Evolutionary conservation across 2,329 filamentous ascomycete genomes (phyloP), one percentile per base, ranked within the genome.

Genomic region (Aspergillus thermomutatus): DNA sequence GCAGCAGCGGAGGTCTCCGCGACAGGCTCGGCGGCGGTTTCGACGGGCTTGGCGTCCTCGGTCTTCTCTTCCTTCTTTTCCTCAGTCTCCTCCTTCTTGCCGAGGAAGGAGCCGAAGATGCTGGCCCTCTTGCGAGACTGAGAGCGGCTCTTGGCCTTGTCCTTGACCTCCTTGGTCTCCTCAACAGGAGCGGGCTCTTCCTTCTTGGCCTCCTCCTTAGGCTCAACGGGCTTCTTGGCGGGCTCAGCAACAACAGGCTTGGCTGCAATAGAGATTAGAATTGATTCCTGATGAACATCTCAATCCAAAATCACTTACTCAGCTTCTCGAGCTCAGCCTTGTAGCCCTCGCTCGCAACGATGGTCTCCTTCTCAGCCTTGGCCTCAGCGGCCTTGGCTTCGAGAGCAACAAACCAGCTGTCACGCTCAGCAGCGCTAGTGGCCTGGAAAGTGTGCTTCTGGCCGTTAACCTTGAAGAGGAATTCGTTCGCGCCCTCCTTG

Each of bases 401-500:
- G 66, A 96, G 76, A 70, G 92, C 89, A 61, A 86, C 79, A 69
- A 96, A 85, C 94, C 94, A 97, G 83, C 89, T 91, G 77, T 96
- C 91, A 72, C 93, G 92, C 80, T 97, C 92, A 58, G 85, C 80
- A 50, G 84, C 69, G 69, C 72, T 87, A 68, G 80, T 70, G 56
- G 93, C 91, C 85, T 97, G 93, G 83, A 99, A 96, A 59, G 84
- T 84, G 84, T 97, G 92, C 86, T 96, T 96, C 79, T 95, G 88
- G 66, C 89, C 89, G 77, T 89, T 87, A 72, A 90, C 79, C 73
- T 88, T 90, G 82, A 97, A 89, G 71, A 86, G 81, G 82, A 99
- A 96, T 79, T 94, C 92, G 78, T 85, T 83, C 64, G 83, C 72
- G 59, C 91, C 90, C 61, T 92, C 89, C 75, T 87, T 85, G 74